phyloP scores from a whole-genome alignment of 257 asterid genomes.

The Solanum virginianum region DNA sequence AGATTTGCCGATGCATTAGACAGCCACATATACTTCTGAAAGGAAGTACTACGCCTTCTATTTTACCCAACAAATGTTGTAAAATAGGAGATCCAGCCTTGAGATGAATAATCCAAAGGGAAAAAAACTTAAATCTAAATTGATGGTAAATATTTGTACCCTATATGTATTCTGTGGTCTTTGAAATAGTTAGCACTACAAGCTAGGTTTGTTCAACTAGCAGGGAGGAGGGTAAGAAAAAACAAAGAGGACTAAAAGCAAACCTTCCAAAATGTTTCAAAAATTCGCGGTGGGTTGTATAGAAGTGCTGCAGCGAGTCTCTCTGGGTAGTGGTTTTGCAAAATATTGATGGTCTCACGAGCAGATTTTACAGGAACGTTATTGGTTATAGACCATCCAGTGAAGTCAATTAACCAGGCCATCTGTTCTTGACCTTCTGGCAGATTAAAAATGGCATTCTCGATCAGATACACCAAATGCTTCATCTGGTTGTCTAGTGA shows the following conservation, averaged over 20 bases:
- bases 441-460: constrained; percentile 86
- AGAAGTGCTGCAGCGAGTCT: constrained; percentile 78
- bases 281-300: constrained; percentile 81
- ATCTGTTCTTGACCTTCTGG: constrained; percentile 95
- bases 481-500: constrained; percentile 77
- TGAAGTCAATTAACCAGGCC: constrained; percentile 95
- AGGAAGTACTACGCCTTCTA: neutral
- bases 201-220: neutral
- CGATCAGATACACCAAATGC: constrained; percentile 83
- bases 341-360: constrained; percentile 53
- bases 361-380: constrained; percentile 82
- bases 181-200: neutral
- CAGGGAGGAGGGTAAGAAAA: neutral
- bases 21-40: neutral
- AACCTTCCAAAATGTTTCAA: constrained; percentile 96
- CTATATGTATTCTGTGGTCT: neutral
- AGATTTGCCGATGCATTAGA: neutral
- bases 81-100: neutral
- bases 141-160: neutral
- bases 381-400: constrained; percentile 74
- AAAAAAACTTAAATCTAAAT: neutral
- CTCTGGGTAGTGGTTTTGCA: constrained; percentile 91
- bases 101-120: neutral
- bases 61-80: neutral
- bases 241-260: neutral